Evolutionary conservation across 2,329 filamentous ascomycete genomes (phyloP).

Genomic region (Hypoxylon sp.): DNA sequence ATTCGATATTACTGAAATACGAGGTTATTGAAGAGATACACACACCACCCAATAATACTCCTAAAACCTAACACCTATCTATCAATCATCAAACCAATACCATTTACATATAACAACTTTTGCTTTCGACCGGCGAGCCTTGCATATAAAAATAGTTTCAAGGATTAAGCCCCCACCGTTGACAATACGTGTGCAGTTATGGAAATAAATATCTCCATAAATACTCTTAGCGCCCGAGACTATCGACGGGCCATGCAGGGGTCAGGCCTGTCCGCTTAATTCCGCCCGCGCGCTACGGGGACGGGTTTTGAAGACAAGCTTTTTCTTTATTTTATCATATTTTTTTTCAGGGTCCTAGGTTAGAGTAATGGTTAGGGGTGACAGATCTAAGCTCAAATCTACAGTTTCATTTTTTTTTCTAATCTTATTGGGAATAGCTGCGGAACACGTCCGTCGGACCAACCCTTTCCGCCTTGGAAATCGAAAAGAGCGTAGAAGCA

Average conservation of each 20-base stretch:
- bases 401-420: conserved; percentile 5
- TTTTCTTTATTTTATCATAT: conserved; percentile 2
- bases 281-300: conserved; percentile 32
- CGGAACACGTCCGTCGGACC: conserved; percentile 9
- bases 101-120: conserved; percentile 4
- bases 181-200: conserved; percentile 4
- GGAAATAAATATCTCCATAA: conserved; percentile 6
- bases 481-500: neutral
- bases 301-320: conserved; percentile 28
- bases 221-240: conserved; percentile 35
- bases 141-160: conserved; percentile 11
- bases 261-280: conserved; percentile 27
- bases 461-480: conserved; percentile 9
- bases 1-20: conserved; percentile 15
- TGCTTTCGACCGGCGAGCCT: conserved; percentile 6
- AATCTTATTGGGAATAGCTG: conserved; percentile 8
- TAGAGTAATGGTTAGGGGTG: neutral
- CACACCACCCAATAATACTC: neutral
- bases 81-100: neutral
- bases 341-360: conserved; percentile 19
- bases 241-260: conserved; percentile 40
- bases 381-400: conserved; percentile 1
- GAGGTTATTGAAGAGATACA: conserved; percentile 5
- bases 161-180: conserved; percentile 14
- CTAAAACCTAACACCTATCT: neutral